These are phyloP conservation scores for Trametes villosa DNA, from an alignment of 768 basidiomycete species.

Conservation along the genomic window DNA sequence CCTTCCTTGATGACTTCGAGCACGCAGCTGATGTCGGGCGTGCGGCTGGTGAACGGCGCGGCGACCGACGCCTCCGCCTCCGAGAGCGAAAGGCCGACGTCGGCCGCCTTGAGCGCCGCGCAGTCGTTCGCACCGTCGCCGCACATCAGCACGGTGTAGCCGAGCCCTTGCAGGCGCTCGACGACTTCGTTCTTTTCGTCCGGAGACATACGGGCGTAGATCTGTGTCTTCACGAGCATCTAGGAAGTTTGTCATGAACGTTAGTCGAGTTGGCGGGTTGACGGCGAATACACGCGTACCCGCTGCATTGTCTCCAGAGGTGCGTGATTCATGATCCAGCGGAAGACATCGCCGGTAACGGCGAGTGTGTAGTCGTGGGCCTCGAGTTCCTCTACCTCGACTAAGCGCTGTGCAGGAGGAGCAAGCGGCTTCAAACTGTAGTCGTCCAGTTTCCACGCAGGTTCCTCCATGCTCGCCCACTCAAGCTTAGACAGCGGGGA, in stretches of 20 bases:
- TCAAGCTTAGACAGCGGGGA: conserved; percentile 66
- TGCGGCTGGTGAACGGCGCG: conserved; percentile 93
- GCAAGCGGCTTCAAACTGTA: conserved; percentile 84
- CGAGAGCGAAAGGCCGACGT: conserved; percentile 94
- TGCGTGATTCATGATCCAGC: conserved; percentile 97
- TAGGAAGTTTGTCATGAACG: conserved; percentile 35
- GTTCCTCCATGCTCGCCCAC: conserved; percentile 94
- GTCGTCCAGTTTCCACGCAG: conserved; percentile 79
- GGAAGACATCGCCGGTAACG: conserved; percentile 93
- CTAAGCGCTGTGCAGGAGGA: conserved; percentile 70
- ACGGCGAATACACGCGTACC: conserved; percentile 48
- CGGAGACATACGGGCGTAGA: conserved; percentile 98
- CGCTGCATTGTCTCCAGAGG: conserved; percentile 93
- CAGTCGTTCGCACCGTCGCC: conserved; percentile 99
- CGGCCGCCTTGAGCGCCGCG: conserved; percentile 96
- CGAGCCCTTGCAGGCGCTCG: conserved; percentile 88
- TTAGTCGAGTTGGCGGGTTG: not conserved
- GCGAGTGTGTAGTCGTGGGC: conserved; percentile 91
- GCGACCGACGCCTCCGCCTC: conserved; percentile 99
- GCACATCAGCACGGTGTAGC: conserved; percentile 97
- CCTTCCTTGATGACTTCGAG: conserved; percentile 97
- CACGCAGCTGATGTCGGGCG: conserved; percentile 94
- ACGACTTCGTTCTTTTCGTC: conserved; percentile 99
- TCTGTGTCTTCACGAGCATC: conserved; percentile 98
- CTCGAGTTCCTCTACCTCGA: conserved; percentile 72